Evolutionary conservation across 352 stramenopile genomes (phyloP), one percentile per base, ranked within the genome.

Genomic region (Phytophthora citrophthora): DNA sequence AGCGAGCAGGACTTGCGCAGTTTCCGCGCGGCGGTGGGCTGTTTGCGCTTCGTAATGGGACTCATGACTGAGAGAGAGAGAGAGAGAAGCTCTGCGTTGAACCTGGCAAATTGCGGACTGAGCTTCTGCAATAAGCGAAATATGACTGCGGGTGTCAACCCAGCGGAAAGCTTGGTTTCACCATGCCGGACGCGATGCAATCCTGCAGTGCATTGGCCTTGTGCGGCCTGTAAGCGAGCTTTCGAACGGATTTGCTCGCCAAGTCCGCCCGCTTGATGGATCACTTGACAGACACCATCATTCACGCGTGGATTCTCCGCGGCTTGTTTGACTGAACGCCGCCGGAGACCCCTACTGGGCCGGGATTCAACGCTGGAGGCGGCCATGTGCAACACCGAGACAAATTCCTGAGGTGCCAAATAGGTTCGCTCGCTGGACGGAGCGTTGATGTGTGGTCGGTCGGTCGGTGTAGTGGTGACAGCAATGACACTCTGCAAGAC

Each of bases 1-100:
- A 92, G 54, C 46, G 79, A 90, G 67, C 83, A 92, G 12, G 76
- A 79, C 58, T 92, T 90, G 60, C 83, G 81, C 44, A 90, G 69
- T 63, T 91, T 91, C 29, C 82, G 77, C 5, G 50, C 34, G 23
- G 39, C 39, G 16, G 26, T 54, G 49, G 49, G 49, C 48, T 66
- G 32, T 54, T 62, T 54, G 51, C 51, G 59, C 51, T 64, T 73
- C n/a, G 23, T 53, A 24, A 16, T 18, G 5, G 45, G 10, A 13
- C 16, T 62, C 46, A 63, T 56, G 15, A 2, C 8, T 16, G 20
- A 23, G 13, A 8, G 36, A 26, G 6, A n/a, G n/a, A n/a, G n/a
- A 12, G n/a, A 13, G 12, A 24, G 20, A 20, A 20, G 20, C 20
- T 20, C 29, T 34, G 38, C 45, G 48, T 59, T 40, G 47, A 43